phyloP scores from a whole-genome alignment of 257 asterid species.

The Agastache rugosa region DNA sequence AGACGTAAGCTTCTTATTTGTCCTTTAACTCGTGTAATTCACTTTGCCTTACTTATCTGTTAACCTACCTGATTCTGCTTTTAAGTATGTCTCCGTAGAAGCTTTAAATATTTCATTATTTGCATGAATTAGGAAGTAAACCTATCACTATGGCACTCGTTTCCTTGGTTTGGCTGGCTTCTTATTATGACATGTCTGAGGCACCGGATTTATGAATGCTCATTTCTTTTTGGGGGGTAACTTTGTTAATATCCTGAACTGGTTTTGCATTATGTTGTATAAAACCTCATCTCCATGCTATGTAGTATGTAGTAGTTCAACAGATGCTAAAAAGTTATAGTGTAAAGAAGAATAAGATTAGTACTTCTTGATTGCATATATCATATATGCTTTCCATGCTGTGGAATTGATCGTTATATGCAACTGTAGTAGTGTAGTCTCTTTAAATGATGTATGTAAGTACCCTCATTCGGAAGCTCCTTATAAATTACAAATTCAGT shows the following conservation, averaged over 20 bases:
- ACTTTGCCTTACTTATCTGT: background rate
- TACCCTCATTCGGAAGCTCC: background rate
- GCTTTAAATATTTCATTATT: conserved; percentile 8
- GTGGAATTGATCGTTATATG: background rate
- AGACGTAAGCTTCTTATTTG: conserved; percentile 69
- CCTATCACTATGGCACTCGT: background rate
- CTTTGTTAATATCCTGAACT: conserved; percentile 1
- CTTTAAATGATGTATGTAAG: background rate
- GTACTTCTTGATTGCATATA: background rate
- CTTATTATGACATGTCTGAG: conserved; percentile 9
- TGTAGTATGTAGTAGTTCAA: background rate
- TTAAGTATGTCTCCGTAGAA: background rate
- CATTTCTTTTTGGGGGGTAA: background rate
- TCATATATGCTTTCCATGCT: no score
- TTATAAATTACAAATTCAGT: background rate
- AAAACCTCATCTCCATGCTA: conserved; percentile 18
- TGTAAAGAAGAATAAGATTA: background rate
- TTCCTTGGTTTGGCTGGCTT: conserved; percentile 21
- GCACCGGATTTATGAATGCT: conserved; percentile 5
- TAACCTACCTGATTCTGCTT: conserved; percentile 16
- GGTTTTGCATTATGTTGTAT: background rate
- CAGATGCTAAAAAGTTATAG: background rate
- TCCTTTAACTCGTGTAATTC: background rate
- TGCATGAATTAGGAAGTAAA: background rate
- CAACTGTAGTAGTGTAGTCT: background rate